Percentiles rank a stretch among this genome's conserved stretches.
These are phyloP conservation scores for Capsella rubella DNA, from an alignment of 441 rosid species.

Conservation along the genomic window DNA sequence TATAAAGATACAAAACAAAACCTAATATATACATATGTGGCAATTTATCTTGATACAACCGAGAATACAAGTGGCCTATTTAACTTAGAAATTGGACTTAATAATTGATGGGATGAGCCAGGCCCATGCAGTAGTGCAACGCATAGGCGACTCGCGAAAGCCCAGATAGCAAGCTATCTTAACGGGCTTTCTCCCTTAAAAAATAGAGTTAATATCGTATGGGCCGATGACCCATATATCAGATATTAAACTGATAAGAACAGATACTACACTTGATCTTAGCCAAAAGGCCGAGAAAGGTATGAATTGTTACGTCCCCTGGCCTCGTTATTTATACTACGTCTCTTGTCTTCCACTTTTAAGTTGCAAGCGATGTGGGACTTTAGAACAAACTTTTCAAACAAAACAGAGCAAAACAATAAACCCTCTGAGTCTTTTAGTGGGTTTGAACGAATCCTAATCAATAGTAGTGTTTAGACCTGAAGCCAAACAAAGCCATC, in stretches of 20 bases:
- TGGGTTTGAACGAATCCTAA: too few species aligned
- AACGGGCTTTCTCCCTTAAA: constrained; percentile 11
- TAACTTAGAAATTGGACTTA: too few species aligned
- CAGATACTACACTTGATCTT: constrained; percentile 99
- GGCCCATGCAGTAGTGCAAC: constrained; percentile 15
- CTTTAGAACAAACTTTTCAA: too few species aligned
- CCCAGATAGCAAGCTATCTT: constrained; percentile 42
- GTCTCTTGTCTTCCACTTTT: too few species aligned
- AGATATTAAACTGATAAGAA: constrained; percentile 89
- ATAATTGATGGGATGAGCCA: background rate
- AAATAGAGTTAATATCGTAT: constrained; percentile 51
- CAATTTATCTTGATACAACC: background rate
- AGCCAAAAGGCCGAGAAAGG: constrained; percentile 96
- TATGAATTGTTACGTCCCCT: background rate
- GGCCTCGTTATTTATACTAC: too few species aligned
- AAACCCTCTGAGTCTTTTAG: too few species aligned
- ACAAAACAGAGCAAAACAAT: too few species aligned
- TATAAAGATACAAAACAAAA: too few species aligned
- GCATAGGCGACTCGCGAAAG: background rate
- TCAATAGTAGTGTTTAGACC: too few species aligned
- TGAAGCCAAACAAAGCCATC: too few species aligned
- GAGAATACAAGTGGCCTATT: background rate
- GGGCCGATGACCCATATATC: constrained; percentile 53
- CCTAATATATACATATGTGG: too few species aligned
- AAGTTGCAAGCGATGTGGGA: too few species aligned